These are phyloP conservation scores for Exophiala dermatitidis DNA, from an alignment of 2,329 filamentous ascomycete genomes.

Conservation along the genomic window DNA sequence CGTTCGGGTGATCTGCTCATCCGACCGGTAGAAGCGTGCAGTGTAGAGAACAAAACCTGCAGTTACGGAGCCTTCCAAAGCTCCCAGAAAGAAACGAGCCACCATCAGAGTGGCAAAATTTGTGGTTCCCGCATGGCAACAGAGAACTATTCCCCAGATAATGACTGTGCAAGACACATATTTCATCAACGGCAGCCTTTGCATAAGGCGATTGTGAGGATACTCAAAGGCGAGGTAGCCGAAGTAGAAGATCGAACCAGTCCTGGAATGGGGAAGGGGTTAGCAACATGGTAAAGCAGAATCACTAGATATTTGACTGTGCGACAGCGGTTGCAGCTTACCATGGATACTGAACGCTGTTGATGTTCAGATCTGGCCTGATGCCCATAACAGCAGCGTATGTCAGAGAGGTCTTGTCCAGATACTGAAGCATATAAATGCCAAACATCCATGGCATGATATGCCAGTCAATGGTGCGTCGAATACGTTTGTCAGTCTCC, in stretches of 20 bases:
- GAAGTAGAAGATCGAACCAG: background rate
- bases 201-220: conserved; percentile 57
- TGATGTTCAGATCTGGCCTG: conserved; percentile 38
- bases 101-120: conserved; percentile 39
- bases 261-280: background rate
- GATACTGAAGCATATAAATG: conserved; percentile 49
- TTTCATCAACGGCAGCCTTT: conserved; percentile 57
- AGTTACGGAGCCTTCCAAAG: conserved; percentile 44
- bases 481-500: conserved; percentile 50
- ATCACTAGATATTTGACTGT: background rate
- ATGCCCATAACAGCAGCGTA: conserved; percentile 50
- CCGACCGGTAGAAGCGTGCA: conserved; percentile 43
- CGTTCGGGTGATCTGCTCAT: conserved; percentile 49
- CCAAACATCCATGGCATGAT: conserved; percentile 53
- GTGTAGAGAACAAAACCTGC: conserved; percentile 47
- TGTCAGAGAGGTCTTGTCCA: conserved; percentile 46
- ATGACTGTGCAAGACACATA: conserved; percentile 55
- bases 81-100: conserved; percentile 42
- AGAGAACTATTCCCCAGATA: conserved; percentile 42
- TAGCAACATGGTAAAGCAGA: conserved; percentile 3
- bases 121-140: conserved; percentile 46
- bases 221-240: conserved; percentile 33
- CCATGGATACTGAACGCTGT: conserved; percentile 44
- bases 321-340: conserved; percentile 24
- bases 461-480: conserved; percentile 57